Percentiles rank a stretch among this genome's conserved stretches.
Evolutionary conservation across 495 filamentous ascomycete species (phyloP).

Genomic region (Penicillium psychrofluorescens): DNA sequence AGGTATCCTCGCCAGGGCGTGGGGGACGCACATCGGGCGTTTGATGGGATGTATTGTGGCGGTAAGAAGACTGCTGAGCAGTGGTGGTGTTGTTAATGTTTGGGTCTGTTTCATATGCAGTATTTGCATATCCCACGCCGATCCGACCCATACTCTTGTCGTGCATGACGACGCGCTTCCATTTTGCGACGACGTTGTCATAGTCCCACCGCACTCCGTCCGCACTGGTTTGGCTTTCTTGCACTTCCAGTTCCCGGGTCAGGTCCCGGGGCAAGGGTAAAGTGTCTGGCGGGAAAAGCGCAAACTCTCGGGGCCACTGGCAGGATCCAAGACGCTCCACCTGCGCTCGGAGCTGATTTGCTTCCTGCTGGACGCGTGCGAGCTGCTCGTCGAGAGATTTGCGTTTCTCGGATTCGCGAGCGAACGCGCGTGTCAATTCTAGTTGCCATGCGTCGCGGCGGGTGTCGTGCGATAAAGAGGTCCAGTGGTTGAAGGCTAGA

Average conservation of each 20-base stretch:
- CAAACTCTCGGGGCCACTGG: constrained; percentile 67
- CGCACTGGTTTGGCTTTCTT: constrained; percentile 24
- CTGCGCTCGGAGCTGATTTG: constrained; percentile 61
- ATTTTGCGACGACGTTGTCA: constrained; percentile 49
- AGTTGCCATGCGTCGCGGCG: constrained; percentile 65
- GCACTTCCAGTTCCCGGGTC: constrained; percentile 30
- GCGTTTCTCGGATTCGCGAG: constrained; percentile 59
- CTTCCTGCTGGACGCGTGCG: constrained; percentile 59
- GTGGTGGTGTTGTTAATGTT: background rate
- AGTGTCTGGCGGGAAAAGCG: constrained; percentile 54
- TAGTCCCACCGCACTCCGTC: constrained; percentile 46
- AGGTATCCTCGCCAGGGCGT: constrained; percentile 21
- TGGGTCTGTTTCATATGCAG: too few species aligned
- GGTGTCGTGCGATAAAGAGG: constrained; percentile 43
- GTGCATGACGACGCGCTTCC: constrained; percentile 48
- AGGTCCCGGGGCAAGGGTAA: constrained; percentile 49
- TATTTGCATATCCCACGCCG: constrained; percentile 21
- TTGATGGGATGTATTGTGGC: constrained; percentile 6
- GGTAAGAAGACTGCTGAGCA: constrained; percentile 8
- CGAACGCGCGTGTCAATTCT: constrained; percentile 68
- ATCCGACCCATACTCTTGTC: constrained; percentile 38
- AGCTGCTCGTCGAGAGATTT: constrained; percentile 54
- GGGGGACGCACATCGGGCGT: constrained; percentile 15
- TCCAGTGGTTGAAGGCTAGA: constrained; percentile 66
- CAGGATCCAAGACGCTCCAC: constrained; percentile 60